phyloP scores from a whole-genome alignment of 352 stramenopile genomes.

The Ophiocytium majus region DNA sequence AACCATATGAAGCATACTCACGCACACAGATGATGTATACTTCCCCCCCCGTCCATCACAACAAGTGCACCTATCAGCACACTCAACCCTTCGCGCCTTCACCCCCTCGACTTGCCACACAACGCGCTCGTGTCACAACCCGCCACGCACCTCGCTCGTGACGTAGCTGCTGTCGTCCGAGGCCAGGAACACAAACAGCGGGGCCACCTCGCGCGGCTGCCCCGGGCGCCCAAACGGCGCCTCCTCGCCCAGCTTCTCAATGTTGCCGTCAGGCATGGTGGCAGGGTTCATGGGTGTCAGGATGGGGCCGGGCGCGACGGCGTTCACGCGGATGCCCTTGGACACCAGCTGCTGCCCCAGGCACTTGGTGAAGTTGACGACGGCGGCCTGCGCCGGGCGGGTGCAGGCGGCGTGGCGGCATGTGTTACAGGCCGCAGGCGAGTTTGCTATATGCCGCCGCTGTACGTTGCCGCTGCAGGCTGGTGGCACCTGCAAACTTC shows the following conservation, averaged over 20 bases:
- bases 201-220: slow-evolving; percentile 25
- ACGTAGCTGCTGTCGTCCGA: not conserved
- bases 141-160: slow-evolving; percentile 16
- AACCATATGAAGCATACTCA: no score
- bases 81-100: no score
- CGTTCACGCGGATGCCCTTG: slow-evolving; percentile 38
- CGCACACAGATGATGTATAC: no score
- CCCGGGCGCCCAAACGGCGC: slow-evolving; percentile 17
- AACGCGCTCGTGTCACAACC: no score
- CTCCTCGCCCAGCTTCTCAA: slow-evolving; percentile 20
- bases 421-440: no score
- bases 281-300: slow-evolving; percentile 30
- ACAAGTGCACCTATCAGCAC: no score
- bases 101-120: no score
- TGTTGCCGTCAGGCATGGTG: slow-evolving; percentile 39
- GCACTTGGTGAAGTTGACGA: slow-evolving; percentile 26
- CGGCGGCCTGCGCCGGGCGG: not conserved
- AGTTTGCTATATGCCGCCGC: no score
- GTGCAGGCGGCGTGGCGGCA: not conserved
- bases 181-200: slow-evolving; percentile 32
- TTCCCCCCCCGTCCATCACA: no score
- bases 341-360: slow-evolving; percentile 14
- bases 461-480: no score
- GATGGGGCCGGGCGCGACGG: slow-evolving; percentile 29
- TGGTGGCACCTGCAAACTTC: no score